These are phyloP conservation scores for Esteya vermicola DNA, from an alignment of 2,329 filamentous ascomycete genomes.

Conservation along the genomic window DNA sequence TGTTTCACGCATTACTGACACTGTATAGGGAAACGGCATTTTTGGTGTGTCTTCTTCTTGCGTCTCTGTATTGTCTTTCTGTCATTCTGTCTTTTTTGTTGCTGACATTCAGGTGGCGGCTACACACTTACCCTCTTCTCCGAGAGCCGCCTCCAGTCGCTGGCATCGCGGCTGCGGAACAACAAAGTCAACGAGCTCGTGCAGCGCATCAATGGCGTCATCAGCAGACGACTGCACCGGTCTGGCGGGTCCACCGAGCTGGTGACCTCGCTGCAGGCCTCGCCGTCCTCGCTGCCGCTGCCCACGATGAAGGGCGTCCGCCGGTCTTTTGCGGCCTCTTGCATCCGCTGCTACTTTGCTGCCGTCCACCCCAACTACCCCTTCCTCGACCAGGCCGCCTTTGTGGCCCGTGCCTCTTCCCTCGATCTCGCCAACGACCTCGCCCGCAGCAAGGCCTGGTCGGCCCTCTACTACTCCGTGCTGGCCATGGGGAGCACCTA, in stretches of 20 bases:
- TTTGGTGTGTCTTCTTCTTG: slow-evolving; percentile 10
- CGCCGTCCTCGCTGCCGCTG: not conserved
- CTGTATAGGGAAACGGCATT: slow-evolving; percentile 15
- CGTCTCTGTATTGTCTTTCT: not conserved
- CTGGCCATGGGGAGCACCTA: slow-evolving; percentile 24
- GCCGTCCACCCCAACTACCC: slow-evolving; percentile 24
- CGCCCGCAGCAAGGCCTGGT: slow-evolving; percentile 17
- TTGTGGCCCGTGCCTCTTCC: slow-evolving; percentile 18
- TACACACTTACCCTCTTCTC: slow-evolving; percentile 17
- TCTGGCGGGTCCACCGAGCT: not conserved
- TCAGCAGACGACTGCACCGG: slow-evolving; percentile 10
- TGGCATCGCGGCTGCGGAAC: slow-evolving; percentile 15
- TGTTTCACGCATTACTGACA: slow-evolving; percentile 9
- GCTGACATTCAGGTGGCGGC: slow-evolving; percentile 10
- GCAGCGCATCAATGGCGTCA: slow-evolving; percentile 13
- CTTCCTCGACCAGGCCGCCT: slow-evolving; percentile 22
- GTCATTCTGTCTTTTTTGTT: not conserved
- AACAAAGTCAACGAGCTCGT: slow-evolving; percentile 17
- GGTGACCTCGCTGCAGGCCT: not conserved
- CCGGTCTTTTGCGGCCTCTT: slow-evolving; percentile 3
- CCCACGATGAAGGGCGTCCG: not conserved
- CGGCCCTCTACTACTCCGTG: slow-evolving; percentile 22
- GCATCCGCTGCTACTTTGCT: slow-evolving; percentile 20
- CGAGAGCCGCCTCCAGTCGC: slow-evolving; percentile 16
- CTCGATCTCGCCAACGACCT: slow-evolving; percentile 14